Percentiles rank a stretch among this genome's conserved stretches.
Conservation (phyloP, 106 monocot species). For the Ottelia alismoides region DNA sequence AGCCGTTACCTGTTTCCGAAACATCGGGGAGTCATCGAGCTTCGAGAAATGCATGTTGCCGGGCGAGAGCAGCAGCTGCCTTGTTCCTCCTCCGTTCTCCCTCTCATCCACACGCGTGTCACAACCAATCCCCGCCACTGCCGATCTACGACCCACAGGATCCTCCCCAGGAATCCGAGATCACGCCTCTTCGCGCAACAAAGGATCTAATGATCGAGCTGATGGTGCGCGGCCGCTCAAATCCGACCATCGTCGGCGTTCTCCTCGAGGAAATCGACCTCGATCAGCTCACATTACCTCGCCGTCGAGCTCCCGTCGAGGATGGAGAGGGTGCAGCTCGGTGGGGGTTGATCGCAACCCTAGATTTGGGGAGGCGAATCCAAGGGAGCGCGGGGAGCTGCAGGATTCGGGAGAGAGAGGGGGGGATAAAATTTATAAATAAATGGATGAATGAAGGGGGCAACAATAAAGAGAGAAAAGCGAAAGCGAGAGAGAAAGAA, state of each 20-base stretch:
- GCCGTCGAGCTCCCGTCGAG: neutral
- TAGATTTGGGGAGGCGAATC: neutral
- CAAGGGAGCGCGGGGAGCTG: neutral
- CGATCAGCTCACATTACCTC: constrained; percentile 4
- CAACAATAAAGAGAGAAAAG: neutral
- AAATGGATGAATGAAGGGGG: neutral
- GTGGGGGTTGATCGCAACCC: constrained; percentile 1
- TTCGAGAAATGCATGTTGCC: constrained; percentile 79
- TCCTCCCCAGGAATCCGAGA: neutral
- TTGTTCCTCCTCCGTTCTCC: neutral
- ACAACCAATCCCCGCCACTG: neutral
- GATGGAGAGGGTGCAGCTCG: too few species aligned
- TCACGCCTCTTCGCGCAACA: too few species aligned
- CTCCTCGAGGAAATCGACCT: neutral
- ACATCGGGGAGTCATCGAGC: constrained; percentile 99
- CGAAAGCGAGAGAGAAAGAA: too few species aligned
- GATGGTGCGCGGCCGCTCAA: neutral
- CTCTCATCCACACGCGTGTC: too few species aligned
- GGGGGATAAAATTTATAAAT: neutral
- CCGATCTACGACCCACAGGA: neutral
- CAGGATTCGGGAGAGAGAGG: neutral
- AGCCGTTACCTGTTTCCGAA: constrained; percentile 71
- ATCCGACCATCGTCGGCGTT: neutral
- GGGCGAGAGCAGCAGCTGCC: too few species aligned
- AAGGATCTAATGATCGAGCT: too few species aligned